phyloP scores from a whole-genome alignment of 1,284 basidiomycete species.

The Ganoderma leucocontextum region DNA sequence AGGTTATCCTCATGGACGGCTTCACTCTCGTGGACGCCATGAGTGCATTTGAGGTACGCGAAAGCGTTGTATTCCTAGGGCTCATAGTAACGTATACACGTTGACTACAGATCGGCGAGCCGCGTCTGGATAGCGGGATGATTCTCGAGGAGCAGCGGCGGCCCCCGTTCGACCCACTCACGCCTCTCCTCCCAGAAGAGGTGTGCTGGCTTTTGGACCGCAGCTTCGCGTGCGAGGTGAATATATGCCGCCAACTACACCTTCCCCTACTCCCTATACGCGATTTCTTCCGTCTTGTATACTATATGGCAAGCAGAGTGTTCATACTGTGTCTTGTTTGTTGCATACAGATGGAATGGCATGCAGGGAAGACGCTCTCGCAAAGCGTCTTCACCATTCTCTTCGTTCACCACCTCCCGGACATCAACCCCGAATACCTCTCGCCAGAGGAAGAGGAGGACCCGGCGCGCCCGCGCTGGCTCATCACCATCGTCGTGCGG shows the following conservation, averaged over 20 bases:
- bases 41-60: constrained; percentile 84
- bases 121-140: constrained; percentile 87
- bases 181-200: constrained; percentile 74
- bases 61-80: constrained; percentile 22
- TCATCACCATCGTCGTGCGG: constrained; percentile 76
- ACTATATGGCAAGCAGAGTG: constrained; percentile 6
- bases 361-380: constrained; percentile 82
- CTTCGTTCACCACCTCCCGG: constrained; percentile 75
- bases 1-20: constrained; percentile 73
- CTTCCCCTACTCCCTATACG: constrained; percentile 14
- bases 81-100: not conserved
- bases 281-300: constrained; percentile 1
- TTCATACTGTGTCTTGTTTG: constrained; percentile 29
- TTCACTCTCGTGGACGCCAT: constrained; percentile 87
- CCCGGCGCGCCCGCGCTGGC: constrained; percentile 57
- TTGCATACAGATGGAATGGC: constrained; percentile 81
- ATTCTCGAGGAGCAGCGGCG: constrained; percentile 54
- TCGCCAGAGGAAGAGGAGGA: constrained; percentile 46
- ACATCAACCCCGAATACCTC: constrained; percentile 65
- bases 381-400: constrained; percentile 88
- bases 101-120: constrained; percentile 80
- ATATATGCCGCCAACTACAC: constrained; percentile 33
- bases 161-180: constrained; percentile 70
- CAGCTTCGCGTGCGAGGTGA: constrained; percentile 83
- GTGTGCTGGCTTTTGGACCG: constrained; percentile 90